Base-by-base conservation (phyloP, 225 moss, liverwort and hornwort species). In the Asterella californica region DNA sequence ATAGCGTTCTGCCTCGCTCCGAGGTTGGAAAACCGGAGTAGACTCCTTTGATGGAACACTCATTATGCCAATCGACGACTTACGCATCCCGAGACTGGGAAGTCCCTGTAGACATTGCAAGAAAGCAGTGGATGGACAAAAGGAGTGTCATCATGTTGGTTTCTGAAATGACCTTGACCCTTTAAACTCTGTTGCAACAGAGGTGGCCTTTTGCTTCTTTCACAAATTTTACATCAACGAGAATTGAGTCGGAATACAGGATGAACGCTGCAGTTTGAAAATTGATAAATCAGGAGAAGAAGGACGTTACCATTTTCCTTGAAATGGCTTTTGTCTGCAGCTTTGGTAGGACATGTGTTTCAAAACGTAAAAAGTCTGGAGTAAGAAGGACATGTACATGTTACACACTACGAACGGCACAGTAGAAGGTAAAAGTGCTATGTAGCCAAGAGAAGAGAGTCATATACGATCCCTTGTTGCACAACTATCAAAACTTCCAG, bases 11-110 rank as follows among this genome's bases (percentile, higher is more conserved):
- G 65, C 32, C 9, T 29, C 75, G 9, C 70, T 74, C 18, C 25
- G 29, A 49, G 27, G 74, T 63, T 80, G 83, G 78, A 9, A 12
- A n/a, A 12, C 27, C 5, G 46, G 50, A 32, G 4, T 36, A 2
- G 33, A 2, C 37, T 21, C 72, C 78, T 55, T 83, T 18, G 68
- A 66, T 34, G 75, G 65, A 67, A 67, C 64, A 21, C 57, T 57
- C 30, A 79, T 36, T 71, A 83, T 83, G 5, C 83, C 83, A 18
- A 70, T 67, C 2, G 83, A 83, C 33, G 83, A 83, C 67, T 83
- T 79, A 62, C 69, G 74, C 14, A 52, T 27, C 1, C n/a, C 42
- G 2, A 3, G 67, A 67, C 36, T 67, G 37, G 17, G 18, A 36
- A 52, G 30, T 2, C n/a, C 71, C 74, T 53, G 74, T 52, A 74